Conservation (phyloP, 805 yeast genomes). For the Teunomyces pallodes region DNA sequence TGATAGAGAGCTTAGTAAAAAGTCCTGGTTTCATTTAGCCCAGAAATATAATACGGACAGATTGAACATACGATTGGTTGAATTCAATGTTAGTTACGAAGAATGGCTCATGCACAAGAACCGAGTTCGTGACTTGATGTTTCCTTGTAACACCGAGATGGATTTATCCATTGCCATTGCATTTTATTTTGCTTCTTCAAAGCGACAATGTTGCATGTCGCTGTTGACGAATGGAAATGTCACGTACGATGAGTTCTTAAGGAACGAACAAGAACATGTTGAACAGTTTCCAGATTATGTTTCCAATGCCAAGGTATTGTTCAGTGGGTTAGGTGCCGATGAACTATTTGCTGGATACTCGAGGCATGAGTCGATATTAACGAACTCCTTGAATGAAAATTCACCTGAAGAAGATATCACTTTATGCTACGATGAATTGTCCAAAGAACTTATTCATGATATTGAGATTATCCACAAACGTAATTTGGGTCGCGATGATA, state of each 20-base stretch:
- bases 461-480: constrained; percentile 71
- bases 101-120: constrained; percentile 53
- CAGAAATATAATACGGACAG: constrained; percentile 33
- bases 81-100: constrained; percentile 70
- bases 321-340: constrained; percentile 97
- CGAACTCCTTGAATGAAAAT: constrained; percentile 14
- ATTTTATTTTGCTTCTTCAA: constrained; percentile 70
- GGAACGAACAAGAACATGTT: constrained; percentile 7
- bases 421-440: constrained; percentile 39
- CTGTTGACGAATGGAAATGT: constrained; percentile 1
- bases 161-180: constrained; percentile 95
- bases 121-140: constrained; percentile 64
- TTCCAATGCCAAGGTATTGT: constrained; percentile 63
- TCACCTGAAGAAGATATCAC: constrained; percentile 19
- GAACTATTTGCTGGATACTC: constrained; percentile 96
- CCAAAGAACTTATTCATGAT: constrained; percentile 64
- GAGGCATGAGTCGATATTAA: constrained; percentile 62
- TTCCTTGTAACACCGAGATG: constrained; percentile 89
- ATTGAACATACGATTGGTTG: constrained; percentile 52
- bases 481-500: constrained; percentile 88
- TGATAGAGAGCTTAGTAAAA: constrained; percentile 73
- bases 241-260: constrained; percentile 18
- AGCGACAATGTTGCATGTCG: background rate
- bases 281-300: constrained; percentile 28
- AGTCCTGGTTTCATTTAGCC: constrained; percentile 56